Evolutionary conservation across 345 rosid species (phyloP).

Genomic region (Limnanthes douglasii): DNA sequence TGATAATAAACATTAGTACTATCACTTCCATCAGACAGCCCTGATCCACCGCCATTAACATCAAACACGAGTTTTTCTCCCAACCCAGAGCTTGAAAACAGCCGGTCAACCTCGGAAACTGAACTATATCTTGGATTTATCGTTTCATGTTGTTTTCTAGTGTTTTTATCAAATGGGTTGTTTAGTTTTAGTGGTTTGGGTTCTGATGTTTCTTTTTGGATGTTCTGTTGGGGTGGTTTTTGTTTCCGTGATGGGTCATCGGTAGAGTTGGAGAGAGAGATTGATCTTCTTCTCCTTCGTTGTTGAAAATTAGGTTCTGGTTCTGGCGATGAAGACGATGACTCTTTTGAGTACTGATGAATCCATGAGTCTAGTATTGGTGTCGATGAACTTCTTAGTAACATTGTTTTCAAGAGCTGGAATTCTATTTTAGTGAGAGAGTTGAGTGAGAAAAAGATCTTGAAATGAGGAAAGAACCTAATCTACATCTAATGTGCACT

Average conservation of each 20-base stretch:
- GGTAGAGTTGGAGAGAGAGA: constrained; percentile 14
- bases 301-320: constrained; percentile 27
- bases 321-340: constrained; percentile 29
- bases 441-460: no score
- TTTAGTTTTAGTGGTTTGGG: constrained; percentile 12
- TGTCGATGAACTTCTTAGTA: constrained; percentile 34
- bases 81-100: constrained; percentile 36
- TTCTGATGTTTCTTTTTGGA: constrained; percentile 12
- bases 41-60: constrained; percentile 11
- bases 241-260: constrained; percentile 17
- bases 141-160: constrained; percentile 5
- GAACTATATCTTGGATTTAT: constrained; percentile 8
- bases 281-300: constrained; percentile 19
- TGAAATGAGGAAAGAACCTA: no score
- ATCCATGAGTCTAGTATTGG: constrained; percentile 43
- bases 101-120: constrained; percentile 6
- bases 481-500: no score
- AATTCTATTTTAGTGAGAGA: no score
- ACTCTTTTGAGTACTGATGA: constrained; percentile 17
- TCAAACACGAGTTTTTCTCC: constrained; percentile 13
- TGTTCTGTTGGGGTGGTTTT: constrained; percentile 2
- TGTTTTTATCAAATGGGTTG: background rate
- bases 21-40: constrained; percentile 23
- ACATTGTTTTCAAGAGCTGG: no score
- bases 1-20: constrained; percentile 40